Base-by-base conservation (phyloP, 768 basidiomycete species). In the Termitomyces sp. region DNA sequence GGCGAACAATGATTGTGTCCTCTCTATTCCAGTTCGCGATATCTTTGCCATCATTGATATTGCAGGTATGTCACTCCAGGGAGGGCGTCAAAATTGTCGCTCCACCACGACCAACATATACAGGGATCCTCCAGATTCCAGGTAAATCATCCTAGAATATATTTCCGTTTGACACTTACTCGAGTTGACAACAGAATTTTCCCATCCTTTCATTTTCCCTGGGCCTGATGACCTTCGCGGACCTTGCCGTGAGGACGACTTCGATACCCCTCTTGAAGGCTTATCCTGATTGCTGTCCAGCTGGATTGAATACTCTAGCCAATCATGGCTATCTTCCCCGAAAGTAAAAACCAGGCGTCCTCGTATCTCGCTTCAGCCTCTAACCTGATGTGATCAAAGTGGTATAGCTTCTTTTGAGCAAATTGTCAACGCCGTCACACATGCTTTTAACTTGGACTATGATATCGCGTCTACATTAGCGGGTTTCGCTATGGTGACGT, bases 311-410 rank as follows among this genome's bases (percentile, higher is more conserved):
- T 28, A 62, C 57, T 16, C 42, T 62, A 20, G 61, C 61, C 16
- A 62, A 62, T 42, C 61, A 62, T 57, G 57, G 61, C 15, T 62
- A 62, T 54, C 26, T 62, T 26, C 57, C 61, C 20, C 54, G 61
- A 48, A 62, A 62, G 61, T 62, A 45, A 54, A 33, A 12, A 13
- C 7, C 18, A 7, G 3, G 45, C 3, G 8, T 9, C 31, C 41
- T 34, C 31, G 3, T 29, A 20, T 33, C 18, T 33, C 3, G 5
- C 13, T 29, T 16, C 50, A 10, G 46, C 18, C 28, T 15, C 13
- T 56, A 20, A 51, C 16, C 0, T 33, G 10, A 12, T 56, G n/a
- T 26, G 26, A 15, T 41, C 3, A n/a, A 26, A 62, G 61, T 48
- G 61, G 61, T 13, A 41, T 62, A 33, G 57, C 61, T 31, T 59